Percentiles rank a stretch among this genome's conserved stretches.
Conservation (phyloP, 1,284 basidiomycete genomes). For the Cryptococcus deneoformans region DNA sequence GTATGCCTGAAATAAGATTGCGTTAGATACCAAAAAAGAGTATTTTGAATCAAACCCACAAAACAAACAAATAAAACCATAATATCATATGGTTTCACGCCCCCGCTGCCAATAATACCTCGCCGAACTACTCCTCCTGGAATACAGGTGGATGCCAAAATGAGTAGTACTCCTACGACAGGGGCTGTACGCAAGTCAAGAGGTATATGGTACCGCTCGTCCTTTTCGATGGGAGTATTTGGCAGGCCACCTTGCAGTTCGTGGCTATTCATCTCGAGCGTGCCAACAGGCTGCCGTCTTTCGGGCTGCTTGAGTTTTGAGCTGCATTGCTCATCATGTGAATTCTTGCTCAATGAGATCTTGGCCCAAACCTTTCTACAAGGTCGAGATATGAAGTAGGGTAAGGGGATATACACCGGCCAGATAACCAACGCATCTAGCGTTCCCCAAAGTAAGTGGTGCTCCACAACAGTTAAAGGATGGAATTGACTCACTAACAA, state of each 20-base stretch:
- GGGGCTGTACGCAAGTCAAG: conserved; percentile 73
- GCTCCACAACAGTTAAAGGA: neutral
- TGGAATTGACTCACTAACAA: conserved; percentile 59
- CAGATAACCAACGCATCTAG: conserved; percentile 64
- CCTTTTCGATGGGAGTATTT: neutral
- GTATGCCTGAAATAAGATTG: conserved; percentile 61
- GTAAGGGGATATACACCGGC: conserved; percentile 59
- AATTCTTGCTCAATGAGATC: neutral
- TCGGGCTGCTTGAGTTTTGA: neutral
- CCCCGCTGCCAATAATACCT: conserved; percentile 65
- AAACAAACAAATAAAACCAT: conserved; percentile 88
- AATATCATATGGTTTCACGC: conserved; percentile 87
- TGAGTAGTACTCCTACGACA: conserved; percentile 69
- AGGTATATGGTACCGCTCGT: conserved; percentile 48
- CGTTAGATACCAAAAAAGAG: neutral
- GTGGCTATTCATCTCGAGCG: too few relatives aligned
- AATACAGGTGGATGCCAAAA: conserved; percentile 73
- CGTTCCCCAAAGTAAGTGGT: neutral
- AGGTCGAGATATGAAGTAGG: conserved; percentile 14
- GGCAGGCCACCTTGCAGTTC: neutral
- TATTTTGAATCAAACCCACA: conserved; percentile 39
- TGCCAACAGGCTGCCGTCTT: too few relatives aligned
- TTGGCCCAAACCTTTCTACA: neutral
- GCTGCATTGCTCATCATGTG: neutral
- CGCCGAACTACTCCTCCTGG: conserved; percentile 61